Conservation (phyloP, 208 protist species). For the Strigomonas culicis region DNA sequence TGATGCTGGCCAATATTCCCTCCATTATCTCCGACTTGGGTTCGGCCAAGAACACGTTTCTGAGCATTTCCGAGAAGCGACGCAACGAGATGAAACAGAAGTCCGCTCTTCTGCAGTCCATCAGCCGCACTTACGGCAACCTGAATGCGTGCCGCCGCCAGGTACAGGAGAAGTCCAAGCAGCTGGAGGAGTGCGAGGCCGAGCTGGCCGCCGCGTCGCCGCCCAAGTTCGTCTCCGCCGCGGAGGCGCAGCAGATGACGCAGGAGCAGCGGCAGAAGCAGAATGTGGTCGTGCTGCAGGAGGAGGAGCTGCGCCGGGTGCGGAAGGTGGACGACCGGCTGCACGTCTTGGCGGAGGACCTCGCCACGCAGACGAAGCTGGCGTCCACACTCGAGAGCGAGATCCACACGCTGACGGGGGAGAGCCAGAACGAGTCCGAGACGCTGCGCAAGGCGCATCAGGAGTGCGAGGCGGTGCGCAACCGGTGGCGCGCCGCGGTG, state of each 20-base stretch:
- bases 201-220: constrained; percentile 37
- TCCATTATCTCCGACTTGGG: constrained; percentile 52
- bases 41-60: constrained; percentile 65
- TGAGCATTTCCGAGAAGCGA: constrained; percentile 64
- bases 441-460: constrained; percentile 35
- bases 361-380: constrained; percentile 14
- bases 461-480: constrained; percentile 27
- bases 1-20: constrained; percentile 64
- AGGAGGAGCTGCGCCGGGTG: constrained; percentile 36
- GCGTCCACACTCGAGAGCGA: constrained; percentile 24
- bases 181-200: constrained; percentile 40
- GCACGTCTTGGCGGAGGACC: constrained; percentile 19
- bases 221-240: constrained; percentile 36
- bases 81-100: constrained; percentile 73
- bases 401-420: constrained; percentile 18
- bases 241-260: constrained; percentile 18
- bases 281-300: constrained; percentile 24
- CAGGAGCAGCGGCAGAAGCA: background rate
- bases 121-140: constrained; percentile 42
- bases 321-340: constrained; percentile 33
- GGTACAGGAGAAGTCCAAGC: constrained; percentile 24
- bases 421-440: constrained; percentile 39
- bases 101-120: constrained; percentile 42
- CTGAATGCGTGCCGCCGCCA: constrained; percentile 15
- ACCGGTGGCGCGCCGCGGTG: constrained; percentile 15